Evolutionary conservation across 805 yeast species (phyloP), one percentile per base, ranked within the genome.

Genomic region (Candida alai): DNA sequence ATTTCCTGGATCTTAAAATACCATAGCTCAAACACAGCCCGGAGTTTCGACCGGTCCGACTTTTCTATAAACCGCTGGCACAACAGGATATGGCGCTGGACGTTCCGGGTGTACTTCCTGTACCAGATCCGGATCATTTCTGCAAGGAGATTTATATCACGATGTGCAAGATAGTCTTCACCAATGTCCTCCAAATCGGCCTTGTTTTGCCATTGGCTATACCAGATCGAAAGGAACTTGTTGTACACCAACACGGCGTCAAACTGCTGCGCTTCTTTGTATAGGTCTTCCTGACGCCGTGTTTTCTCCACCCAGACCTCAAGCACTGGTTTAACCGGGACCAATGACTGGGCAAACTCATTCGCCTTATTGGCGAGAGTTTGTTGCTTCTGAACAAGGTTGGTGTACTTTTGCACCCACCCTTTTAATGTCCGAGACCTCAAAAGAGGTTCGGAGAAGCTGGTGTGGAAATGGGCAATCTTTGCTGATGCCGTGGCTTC

Each of bases 21-120:
- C 73, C 73, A 66, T 10, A 66, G 43, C 24, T 63, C 68, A 37
- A 65, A 60, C 9, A 65, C 51, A 0, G 62, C 44, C 22, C 48
- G 47, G 31, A 51, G 23, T 20, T 52, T 48, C 7, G 54, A 44
- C 5, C 41, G 30, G 27, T 61, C 54, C 64, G 63, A 61, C 34
- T 62, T 51, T 16, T 50, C 54, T 5, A 50, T 35, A 35, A 65
- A 64, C 26, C 56, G 40, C 3, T 54, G 60, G 43, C 63, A 60
- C 9, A 58, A 58, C 31, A 60, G 65, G 29, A 59, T 52, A 35
- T 62, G 59, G 14, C 67, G 45, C n/a, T 49, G 41, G 10, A 57
- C 47, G 19, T 41, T 49, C 38, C 57, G 62, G 29, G 62, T 54
- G 29, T 52, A 49, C 30, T 54, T 58, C 57, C 62, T 58, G 5